Evolutionary conservation across 2,329 filamentous ascomycete species (phyloP).

Genomic region (Pezicula neosporulosa): DNA sequence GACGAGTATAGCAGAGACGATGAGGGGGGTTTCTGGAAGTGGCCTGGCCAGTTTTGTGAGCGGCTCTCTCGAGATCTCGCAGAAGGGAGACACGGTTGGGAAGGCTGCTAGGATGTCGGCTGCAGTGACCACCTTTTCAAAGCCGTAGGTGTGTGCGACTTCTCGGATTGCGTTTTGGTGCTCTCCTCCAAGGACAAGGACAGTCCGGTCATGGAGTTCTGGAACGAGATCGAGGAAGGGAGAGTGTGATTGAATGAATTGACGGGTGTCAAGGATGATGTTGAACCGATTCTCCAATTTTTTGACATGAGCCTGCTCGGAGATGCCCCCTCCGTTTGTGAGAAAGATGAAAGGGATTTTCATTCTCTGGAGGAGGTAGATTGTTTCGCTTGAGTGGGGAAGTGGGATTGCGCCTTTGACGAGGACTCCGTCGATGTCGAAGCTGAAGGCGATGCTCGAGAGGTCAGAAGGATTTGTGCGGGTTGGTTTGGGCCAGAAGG

Average conservation of each 20-base stretch:
- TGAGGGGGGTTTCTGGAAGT: constrained; percentile 34
- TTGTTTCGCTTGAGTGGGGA: constrained; percentile 57
- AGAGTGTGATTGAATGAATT: constrained; percentile 73
- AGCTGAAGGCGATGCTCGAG: constrained; percentile 65
- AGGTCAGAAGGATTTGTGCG: background rate
- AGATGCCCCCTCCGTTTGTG: constrained; percentile 70
- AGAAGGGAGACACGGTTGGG: constrained; percentile 62
- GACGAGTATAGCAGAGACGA: constrained; percentile 69
- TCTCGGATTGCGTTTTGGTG: constrained; percentile 69
- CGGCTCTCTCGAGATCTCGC: constrained; percentile 57
- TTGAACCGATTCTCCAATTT: constrained; percentile 63
- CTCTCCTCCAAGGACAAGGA: constrained; percentile 65
- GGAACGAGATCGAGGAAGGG: constrained; percentile 65
- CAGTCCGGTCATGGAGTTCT: constrained; percentile 66
- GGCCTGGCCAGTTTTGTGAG: constrained; percentile 52
- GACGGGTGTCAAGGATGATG: constrained; percentile 55
- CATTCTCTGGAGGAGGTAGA: constrained; percentile 67
- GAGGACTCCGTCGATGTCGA: constrained; percentile 72
- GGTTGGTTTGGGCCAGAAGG: background rate
- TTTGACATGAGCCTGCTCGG: constrained; percentile 56
- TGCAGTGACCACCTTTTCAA: constrained; percentile 66
- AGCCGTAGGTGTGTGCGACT: constrained; percentile 68
- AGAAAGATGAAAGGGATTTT: constrained; percentile 71
- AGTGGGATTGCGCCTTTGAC: constrained; percentile 67
- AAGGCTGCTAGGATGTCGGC: constrained; percentile 70